These are phyloP conservation scores for Apiospora aurea DNA, from an alignment of 2,329 filamentous ascomycete genomes.

Conservation along the genomic window DNA sequence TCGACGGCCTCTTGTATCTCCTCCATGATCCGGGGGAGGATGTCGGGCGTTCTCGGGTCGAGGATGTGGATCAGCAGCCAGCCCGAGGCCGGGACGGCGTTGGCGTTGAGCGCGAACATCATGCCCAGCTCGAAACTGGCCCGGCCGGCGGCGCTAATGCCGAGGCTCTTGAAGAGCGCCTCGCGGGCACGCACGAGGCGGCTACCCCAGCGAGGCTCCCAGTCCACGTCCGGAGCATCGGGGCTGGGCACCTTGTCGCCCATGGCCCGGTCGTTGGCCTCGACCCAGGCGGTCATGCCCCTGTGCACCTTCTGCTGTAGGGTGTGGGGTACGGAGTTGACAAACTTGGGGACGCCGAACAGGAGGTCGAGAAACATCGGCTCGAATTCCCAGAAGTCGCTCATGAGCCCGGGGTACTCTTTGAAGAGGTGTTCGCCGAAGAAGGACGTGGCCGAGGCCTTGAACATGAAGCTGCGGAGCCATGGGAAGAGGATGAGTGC, in stretches of 20 bases:
- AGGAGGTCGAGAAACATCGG: background rate
- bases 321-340: background rate
- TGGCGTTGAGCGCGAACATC: background rate
- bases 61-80: constrained; percentile 12
- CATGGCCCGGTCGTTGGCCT: background rate
- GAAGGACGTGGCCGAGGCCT: background rate
- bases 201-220: constrained; percentile 6
- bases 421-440: background rate
- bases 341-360: background rate
- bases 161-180: background rate
- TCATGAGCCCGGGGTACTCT: background rate
- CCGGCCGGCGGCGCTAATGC: background rate
- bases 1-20: constrained; percentile 12
- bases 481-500: background rate
- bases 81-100: background rate
- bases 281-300: background rate
- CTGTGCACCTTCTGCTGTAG: background rate
- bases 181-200: background rate
- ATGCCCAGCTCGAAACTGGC: background rate
- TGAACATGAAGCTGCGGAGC: background rate
- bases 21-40: background rate
- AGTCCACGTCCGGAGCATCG: background rate
- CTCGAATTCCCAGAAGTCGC: background rate
- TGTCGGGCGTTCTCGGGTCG: background rate
- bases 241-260: background rate